A percentile compares a stretch with the other conserved stretches of the same genome.
phyloP scores from a whole-genome alignment of 2,329 filamentous ascomycete genomes.

The Grosmannia penicillata region DNA sequence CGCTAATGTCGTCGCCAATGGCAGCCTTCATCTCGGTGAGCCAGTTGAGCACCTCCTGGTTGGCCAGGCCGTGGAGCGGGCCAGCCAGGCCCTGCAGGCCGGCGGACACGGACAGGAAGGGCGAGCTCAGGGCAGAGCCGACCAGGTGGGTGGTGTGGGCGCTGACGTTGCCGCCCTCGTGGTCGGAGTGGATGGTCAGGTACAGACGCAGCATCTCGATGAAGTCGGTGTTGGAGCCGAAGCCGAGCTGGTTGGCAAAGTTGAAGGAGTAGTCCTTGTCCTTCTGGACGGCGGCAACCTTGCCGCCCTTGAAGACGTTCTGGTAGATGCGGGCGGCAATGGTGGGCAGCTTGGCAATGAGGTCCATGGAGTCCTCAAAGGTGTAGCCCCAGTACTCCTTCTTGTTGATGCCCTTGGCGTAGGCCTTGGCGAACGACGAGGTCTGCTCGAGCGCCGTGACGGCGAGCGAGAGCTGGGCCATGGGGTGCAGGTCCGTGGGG shows the following conservation, averaged over 20 bases:
- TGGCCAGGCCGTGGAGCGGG: slow-evolving; percentile 95
- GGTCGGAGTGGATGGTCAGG: slow-evolving; percentile 98
- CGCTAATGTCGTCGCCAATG: slow-evolving; percentile 86
- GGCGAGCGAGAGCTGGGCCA: slow-evolving; percentile 98
- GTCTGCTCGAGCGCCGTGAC: slow-evolving; percentile 97
- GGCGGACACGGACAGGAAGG: slow-evolving; percentile 89
- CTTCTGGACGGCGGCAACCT: slow-evolving; percentile 90
- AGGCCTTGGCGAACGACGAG: slow-evolving; percentile 94
- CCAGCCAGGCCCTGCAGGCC: slow-evolving; percentile 97
- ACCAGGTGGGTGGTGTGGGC: slow-evolving; percentile 98
- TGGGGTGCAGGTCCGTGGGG: slow-evolving; percentile 96
- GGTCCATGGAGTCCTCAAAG: slow-evolving; percentile 98
- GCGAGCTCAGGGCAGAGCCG: slow-evolving; percentile 89
- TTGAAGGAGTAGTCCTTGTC: slow-evolving; percentile 99
- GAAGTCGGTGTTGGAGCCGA: slow-evolving; percentile 88
- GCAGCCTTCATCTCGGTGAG: slow-evolving; percentile 96
- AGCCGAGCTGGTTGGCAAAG: slow-evolving; percentile 98
- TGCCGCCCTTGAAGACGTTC: slow-evolving; percentile 99
- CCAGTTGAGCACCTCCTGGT: slow-evolving; percentile 99
- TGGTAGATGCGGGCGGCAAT: slow-evolving; percentile 98
- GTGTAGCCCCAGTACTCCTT: slow-evolving; percentile 99
- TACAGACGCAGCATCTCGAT: slow-evolving; percentile 97
- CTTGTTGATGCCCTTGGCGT: slow-evolving; percentile 98
- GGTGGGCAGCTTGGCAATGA: slow-evolving; percentile 98
- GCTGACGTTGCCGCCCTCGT: slow-evolving; percentile 98